Percentiles rank a stretch among this genome's conserved stretches.
phyloP scores from a whole-genome alignment of 805 yeast species.

The Ogataea polymorpha region DNA sequence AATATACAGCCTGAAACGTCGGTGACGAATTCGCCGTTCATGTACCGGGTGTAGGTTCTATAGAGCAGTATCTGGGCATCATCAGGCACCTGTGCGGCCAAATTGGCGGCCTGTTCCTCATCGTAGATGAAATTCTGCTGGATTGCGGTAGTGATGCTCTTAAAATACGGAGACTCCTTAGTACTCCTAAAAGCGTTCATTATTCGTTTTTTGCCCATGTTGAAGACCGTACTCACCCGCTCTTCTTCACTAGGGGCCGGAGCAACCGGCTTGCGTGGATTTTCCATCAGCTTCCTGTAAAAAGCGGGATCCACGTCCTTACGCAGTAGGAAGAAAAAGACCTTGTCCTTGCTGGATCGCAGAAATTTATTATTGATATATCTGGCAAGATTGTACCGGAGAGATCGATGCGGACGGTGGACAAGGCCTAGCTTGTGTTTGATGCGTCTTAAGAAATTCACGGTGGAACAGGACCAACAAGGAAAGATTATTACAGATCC shows the following conservation, averaged over 20 bases:
- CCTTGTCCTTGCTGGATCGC: constrained; percentile 27
- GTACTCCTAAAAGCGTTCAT: constrained; percentile 48
- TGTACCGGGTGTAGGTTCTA: constrained; percentile 50
- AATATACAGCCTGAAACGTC: constrained; percentile 70
- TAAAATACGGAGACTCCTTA: constrained; percentile 46
- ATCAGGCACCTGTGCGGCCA: constrained; percentile 37
- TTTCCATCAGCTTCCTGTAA: constrained; percentile 16
- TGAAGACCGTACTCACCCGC: constrained; percentile 20
- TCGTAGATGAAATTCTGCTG: constrained; percentile 22
- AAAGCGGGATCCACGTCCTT: constrained; percentile 18
- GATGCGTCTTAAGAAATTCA: constrained; percentile 14
- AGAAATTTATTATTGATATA: constrained; percentile 15
- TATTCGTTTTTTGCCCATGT: constrained; percentile 38
- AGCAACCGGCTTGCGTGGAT: constrained; percentile 6
- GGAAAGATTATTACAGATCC: not conserved
- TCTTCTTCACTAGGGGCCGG: constrained; percentile 17
- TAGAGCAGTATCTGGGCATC: constrained; percentile 61
- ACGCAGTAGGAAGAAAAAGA: constrained; percentile 25
- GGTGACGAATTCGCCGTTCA: constrained; percentile 43
- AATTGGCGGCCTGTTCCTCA: constrained; percentile 8
- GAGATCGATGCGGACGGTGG: constrained; percentile 2
- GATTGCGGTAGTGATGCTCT: constrained; percentile 42
- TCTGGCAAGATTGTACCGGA: constrained; percentile 5
- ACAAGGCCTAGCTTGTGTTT: constrained; percentile 14
- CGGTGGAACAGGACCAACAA: constrained; percentile 10